Evolutionary conservation across 331 rosid species (phyloP), one percentile per base, ranked within the genome.

Genomic region (Quercus lobata): DNA sequence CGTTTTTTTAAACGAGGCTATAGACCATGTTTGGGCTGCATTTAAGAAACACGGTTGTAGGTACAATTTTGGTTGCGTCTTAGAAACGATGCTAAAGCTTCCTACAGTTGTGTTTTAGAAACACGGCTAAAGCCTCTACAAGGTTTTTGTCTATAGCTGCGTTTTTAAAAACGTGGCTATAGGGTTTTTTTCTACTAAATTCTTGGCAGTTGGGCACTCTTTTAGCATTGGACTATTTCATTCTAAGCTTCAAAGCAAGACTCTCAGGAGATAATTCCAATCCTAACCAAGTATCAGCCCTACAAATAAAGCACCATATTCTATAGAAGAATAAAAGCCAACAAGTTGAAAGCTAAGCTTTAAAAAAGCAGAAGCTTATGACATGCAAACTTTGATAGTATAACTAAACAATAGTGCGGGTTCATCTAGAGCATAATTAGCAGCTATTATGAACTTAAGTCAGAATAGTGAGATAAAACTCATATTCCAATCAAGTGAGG

Each of bases 401-500:
- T 34, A 78, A 78, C 49, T 22, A 57, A 79, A 81, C 11, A 60
- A 46, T 41, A 72, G 56, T 79, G 58, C 7, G 3, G 30, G 72
- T 80, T 71, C 46, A 61, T 60, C 61, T 52, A 53, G 57, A 12
- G 44, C 63, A 81, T 37, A 54, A 16, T 35, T 34, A 82, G 57
- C 1, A 72, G 49, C 46, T 75, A 16, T 53, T 57, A 60, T 69
- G 72, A 62, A 79, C 58, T 79, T 66, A 75, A 57, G 76, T 37
- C 57, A 34, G 37, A 34, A 6, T 34, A 5, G 37, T 34, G 37
- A 34, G 37, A 34, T 34, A 5, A 34, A 34, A 34, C 37, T 34
- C 37, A 34, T 7, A 34, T 34, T 34, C 37, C 37, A 34, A 34
- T 34, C 37, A 34, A 34, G 2, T 34, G 37, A 5, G 37, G 2